A percentile compares a stretch with the other conserved stretches of the same genome.
phyloP scores from a whole-genome alignment of 352 stramenopile genomes.

The Globisporangium echinulatum region DNA sequence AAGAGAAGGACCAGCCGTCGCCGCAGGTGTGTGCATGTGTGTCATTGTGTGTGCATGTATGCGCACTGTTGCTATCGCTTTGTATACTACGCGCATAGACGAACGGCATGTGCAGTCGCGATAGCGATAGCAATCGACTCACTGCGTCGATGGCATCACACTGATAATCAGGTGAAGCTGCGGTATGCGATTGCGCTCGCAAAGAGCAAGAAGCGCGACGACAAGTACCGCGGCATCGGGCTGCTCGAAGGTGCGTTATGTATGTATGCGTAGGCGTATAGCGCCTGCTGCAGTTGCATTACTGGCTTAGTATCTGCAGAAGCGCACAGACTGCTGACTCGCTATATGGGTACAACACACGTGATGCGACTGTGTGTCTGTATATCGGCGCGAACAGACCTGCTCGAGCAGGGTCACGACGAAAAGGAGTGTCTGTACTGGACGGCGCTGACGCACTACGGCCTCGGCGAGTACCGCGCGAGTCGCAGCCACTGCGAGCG shows the following conservation, averaged over 20 bases:
- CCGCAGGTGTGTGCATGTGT: slow-evolving; percentile 24
- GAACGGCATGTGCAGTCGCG: too few relatives aligned
- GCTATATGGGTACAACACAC: too few relatives aligned
- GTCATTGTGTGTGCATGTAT: slow-evolving; percentile 12
- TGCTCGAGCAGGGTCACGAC: slow-evolving; percentile 46
- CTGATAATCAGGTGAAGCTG: slow-evolving; percentile 43
- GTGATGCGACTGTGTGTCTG: too few relatives aligned
- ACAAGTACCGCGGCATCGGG: slow-evolving; percentile 66
- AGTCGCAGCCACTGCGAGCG: slow-evolving; percentile 69
- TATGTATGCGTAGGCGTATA: not conserved
- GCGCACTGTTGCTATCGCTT: not conserved
- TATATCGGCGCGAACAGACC: slow-evolving; percentile 26
- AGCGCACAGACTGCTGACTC: too few relatives aligned
- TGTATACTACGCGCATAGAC: not conserved
- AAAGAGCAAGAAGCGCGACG: slow-evolving; percentile 75
- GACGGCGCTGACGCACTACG: slow-evolving; percentile 65
- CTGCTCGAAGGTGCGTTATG: slow-evolving; percentile 51
- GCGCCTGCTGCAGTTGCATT: not conserved
- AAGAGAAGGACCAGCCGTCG: slow-evolving; percentile 68
- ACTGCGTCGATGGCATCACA: too few relatives aligned
- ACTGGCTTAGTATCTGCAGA: too few relatives aligned
- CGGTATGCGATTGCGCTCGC: slow-evolving; percentile 63
- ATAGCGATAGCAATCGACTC: too few relatives aligned
- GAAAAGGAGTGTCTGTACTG: slow-evolving; percentile 71
- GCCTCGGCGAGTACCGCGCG: slow-evolving; percentile 56